Percentiles rank a stretch among this genome's conserved stretches.
These are phyloP conservation scores for Rhizodiscina lignyota DNA, from an alignment of 495 filamentous ascomycete species.

Conservation along the genomic window DNA sequence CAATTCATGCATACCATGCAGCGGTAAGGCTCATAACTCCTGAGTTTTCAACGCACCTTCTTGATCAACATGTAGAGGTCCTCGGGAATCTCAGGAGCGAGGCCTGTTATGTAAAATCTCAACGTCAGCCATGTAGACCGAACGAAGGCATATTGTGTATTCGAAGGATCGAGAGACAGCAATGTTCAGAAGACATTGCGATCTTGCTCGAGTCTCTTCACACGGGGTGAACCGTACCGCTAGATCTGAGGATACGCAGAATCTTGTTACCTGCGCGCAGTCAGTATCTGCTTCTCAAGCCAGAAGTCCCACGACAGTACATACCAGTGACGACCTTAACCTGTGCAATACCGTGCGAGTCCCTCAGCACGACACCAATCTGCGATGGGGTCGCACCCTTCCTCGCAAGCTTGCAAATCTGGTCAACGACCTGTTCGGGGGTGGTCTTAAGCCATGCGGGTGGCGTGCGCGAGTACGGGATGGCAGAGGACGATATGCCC, in stretches of 20 bases:
- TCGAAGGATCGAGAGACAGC: no score
- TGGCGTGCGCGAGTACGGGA: constrained; percentile 87
- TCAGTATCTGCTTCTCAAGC: constrained; percentile 3
- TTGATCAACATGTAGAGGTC: constrained; percentile 99
- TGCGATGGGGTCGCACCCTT: constrained; percentile 95
- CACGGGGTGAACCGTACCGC: constrained; percentile 43
- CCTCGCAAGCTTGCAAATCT: constrained; percentile 97
- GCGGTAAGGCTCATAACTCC: not conserved
- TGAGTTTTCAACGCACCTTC: constrained; percentile 45
- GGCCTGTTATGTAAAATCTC: constrained; percentile 85
- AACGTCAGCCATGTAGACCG: constrained; percentile 90
- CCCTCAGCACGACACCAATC: constrained; percentile 96
- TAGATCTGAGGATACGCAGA: constrained; percentile 90
- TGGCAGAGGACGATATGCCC: constrained; percentile 85
- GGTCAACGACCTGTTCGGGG: constrained; percentile 79
- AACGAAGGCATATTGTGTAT: constrained; percentile 62
- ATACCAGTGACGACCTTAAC: constrained; percentile 93
- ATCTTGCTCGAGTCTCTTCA: constrained; percentile 5
- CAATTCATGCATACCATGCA: no score
- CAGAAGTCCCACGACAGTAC: constrained; percentile 10
- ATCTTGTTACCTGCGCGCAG: constrained; percentile 99
- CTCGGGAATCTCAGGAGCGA: constrained; percentile 93
- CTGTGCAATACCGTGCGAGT: constrained; percentile 93
- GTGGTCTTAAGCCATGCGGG: constrained; percentile 91
- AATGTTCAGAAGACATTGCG: no score